These are phyloP conservation scores for Solanum verrucosum DNA, from an alignment of 257 asterid species.

Conservation along the genomic window DNA sequence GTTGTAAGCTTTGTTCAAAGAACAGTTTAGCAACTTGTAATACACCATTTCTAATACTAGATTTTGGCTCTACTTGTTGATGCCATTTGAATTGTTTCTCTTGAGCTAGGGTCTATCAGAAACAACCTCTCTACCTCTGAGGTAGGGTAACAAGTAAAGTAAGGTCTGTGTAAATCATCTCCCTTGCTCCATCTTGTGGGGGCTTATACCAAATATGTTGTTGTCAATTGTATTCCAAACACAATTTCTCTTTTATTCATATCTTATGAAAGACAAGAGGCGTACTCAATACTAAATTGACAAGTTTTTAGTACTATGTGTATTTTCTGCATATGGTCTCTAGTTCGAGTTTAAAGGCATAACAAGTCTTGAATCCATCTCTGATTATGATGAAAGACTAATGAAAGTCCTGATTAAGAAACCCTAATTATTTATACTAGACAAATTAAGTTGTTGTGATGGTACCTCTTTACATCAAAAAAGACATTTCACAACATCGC, in stretches of 20 bases:
- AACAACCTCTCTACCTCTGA: not conserved
- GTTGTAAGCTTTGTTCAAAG: constrained; percentile 40
- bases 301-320: not conserved
- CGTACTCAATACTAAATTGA: not conserved
- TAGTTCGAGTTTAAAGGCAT: not conserved
- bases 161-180: too few species aligned
- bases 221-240: accelerated
- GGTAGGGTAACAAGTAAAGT: too few species aligned
- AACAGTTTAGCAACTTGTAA: not conserved
- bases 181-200: too few species aligned
- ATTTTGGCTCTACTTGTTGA: not conserved
- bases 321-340: not conserved
- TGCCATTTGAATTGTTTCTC: not conserved
- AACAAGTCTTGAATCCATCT: not conserved
- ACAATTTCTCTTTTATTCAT: not conserved
- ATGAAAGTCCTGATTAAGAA: accelerated
- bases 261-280: not conserved
- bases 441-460: not conserved
- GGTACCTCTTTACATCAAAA: not conserved
- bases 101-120: not conserved
- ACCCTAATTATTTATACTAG: not conserved
- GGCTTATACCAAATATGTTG: accelerated
- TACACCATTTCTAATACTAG: not conserved
- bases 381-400: accelerated
- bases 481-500: not conserved